phyloP scores from a whole-genome alignment of 129 eudicot species.

The Solidago caesia region DNA sequence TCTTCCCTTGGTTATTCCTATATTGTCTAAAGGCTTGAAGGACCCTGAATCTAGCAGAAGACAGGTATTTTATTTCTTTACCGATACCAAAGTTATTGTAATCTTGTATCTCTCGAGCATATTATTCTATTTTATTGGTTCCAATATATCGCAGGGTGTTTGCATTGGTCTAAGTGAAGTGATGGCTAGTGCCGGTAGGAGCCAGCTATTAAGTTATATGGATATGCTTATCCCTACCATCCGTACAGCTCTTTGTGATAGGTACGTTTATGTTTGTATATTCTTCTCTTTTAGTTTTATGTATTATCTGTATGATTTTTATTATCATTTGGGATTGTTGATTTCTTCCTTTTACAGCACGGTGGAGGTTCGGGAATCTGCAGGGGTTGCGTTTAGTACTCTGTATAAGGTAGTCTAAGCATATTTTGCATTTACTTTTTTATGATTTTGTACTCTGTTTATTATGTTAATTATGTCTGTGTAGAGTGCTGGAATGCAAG shows the following conservation, averaged over 20 bases:
- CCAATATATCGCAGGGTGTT: conserved; percentile 62
- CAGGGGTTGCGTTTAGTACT: conserved; percentile 92
- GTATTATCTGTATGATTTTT: neutral
- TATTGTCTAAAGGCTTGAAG: conserved; percentile 75
- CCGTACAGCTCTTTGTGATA: conserved; percentile 97
- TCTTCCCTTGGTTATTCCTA: conserved; percentile 93
- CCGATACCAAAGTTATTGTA: neutral
- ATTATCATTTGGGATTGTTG: conserved; percentile 4
- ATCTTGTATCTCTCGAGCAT: conserved; percentile 1
- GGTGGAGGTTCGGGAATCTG: conserved; percentile 93
- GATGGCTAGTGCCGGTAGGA: conserved; percentile 98
- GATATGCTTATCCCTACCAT: conserved; percentile 88
- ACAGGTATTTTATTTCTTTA: conserved; percentile 51
- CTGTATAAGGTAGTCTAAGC: conserved; percentile 74
- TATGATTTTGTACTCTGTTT: conserved; percentile 4
- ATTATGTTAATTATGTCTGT: neutral
- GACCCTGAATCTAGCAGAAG: conserved; percentile 83
- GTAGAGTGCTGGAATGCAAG: conserved; percentile 99
- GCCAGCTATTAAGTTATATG: conserved; percentile 80
- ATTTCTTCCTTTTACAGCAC: conserved; percentile 36
- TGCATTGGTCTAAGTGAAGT: conserved; percentile 99
- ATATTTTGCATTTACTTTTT: neutral
- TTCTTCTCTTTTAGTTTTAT: neutral
- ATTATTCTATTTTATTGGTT: neutral
- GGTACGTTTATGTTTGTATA: conserved; percentile 40